Conservation (phyloP, 148 eudicot genomes). For the Arctostaphylos glauca region DNA sequence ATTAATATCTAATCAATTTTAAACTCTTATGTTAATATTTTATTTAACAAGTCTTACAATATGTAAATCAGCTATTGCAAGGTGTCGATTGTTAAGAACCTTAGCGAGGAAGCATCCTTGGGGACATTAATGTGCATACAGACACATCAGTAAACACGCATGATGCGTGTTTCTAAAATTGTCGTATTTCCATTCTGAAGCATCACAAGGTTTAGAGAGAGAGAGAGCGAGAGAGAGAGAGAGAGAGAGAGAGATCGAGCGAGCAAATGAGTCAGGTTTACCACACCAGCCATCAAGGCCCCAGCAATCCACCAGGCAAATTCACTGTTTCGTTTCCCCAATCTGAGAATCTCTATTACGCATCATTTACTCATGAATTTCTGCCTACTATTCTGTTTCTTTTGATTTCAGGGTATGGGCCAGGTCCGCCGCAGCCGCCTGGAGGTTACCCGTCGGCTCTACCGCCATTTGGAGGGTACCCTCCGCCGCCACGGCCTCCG, state of each 20-base stretch:
- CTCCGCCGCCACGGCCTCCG: constrained; percentile 8
- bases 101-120: no score
- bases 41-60: no score
- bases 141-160: background rate
- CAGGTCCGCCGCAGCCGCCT: constrained; percentile 5
- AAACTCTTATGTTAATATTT: no score
- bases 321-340: background rate
- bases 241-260: background rate
- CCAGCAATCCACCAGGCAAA: constrained; percentile 9
- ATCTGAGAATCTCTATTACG: background rate
- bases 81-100: no score
- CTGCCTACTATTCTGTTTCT: background rate
- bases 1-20: no score
- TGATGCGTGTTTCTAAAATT: background rate
- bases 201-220: background rate
- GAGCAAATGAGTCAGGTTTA: constrained; percentile 14
- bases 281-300: constrained; percentile 25
- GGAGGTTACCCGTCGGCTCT: constrained; percentile 3
- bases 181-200: background rate
- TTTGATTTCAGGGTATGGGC: constrained; percentile 15
- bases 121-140: background rate
- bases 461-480: constrained; percentile 4
- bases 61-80: no score
- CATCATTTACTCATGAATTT: no score
- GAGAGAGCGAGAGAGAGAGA: background rate